Base-by-base conservation (phyloP, 2,329 filamentous ascomycete genomes). In the Ilyonectria mors-panacis region DNA sequence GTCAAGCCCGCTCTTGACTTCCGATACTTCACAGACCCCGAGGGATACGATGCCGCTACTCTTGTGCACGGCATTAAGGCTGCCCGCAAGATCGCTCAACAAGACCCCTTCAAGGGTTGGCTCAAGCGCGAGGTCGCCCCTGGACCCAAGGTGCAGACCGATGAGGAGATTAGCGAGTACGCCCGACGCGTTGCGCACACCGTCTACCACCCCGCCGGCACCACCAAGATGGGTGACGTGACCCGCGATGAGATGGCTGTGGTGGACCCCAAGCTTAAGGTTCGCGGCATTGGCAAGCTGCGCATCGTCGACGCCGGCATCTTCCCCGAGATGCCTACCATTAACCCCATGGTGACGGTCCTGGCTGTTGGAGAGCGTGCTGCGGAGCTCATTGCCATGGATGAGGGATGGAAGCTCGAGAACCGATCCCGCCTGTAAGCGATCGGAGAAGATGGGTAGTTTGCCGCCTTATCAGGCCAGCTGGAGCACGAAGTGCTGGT, bases 261-360 rank as follows among this genome's bases (percentile, higher is more conserved):
- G 21, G 94, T 97, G n/a, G 92, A 96, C 77, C 86, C 87, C 28
- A 85, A 91, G 77, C 82, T 97, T 69, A 92, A 88, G 82, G 85
- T 97, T 33, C 86, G 89, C 30, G 94, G 93, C 0, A 81, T 97
- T 70, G 89, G 90, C 83, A 89, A 89, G 33, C 81, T 97, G 65
- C 88, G 94, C 65, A 94, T 97, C 73, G 93, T 93, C 1, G 94
- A 97, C 80, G 94, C 94, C 0, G 93, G 94, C 75, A 89, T 97
- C 57, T 97, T 97, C 85, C 94, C 94, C 0, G 92, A 92, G 68
- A 97, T 97, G 89, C 87, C 93, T 51, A 92, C 88, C 60, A 92
- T 96, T 79, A 97, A 97, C 84, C 94, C 93, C 66, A 96, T 97
- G 94, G 84, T 97, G 77, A 97, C 94, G 1, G 94, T 97, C 6